Base-by-base conservation (phyloP, 2,329 filamentous ascomycete species). In the Diaporthe capsici region DNA sequence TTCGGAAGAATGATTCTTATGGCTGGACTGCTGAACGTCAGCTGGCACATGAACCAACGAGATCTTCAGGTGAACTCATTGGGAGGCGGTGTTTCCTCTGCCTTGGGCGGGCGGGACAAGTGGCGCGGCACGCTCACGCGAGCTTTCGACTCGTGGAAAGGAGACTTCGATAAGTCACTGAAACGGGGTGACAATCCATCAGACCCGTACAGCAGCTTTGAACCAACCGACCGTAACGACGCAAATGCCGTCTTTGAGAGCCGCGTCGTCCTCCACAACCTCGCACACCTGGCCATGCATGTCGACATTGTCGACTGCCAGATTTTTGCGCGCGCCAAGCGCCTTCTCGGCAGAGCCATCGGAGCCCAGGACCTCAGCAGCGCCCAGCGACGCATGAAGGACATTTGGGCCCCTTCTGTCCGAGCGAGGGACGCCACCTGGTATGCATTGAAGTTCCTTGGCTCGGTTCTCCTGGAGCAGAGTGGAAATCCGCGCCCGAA, bases 261-360 rank as follows among this genome's bases (percentile, higher is more conserved):
- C 77, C 92, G 95, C 28, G 97, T 94, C 3, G 96, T 98, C 39
- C 87, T 98, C 60, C 96, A 98, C 82, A 95, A 98, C 80, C 88
- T 99, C 17, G 97, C 97, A 0, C 97, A 98, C 83, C 98, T 99
- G 95, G 95, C 95, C 4, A 98, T 98, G 90, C 95, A 98, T 81
- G 95, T 98, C 34, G 96, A 98, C 81, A 95, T 98, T 72, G 94
- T 98, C n/a, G 96, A 98, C 83, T 96, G 95, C 81, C 96, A 98
- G 84, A 97, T 98, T 78, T 98, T 97, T 83, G 97, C 96, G 7
- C 93, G 96, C 12, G 95, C 96, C 1, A 94, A 93, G 79, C 90
- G 96, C 42, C 89, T 98, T 2, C 90, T 98, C 5, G 96, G 97
- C 31, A 92, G 96, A 63, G 92, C 93, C 0, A 97, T 98, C 76